A percentile compares a stretch with the other conserved stretches of the same genome.
Evolutionary conservation across 225 moss, liverwort and hornwort genomes (phyloP).

Genomic region (Marchantia polymorpha): DNA sequence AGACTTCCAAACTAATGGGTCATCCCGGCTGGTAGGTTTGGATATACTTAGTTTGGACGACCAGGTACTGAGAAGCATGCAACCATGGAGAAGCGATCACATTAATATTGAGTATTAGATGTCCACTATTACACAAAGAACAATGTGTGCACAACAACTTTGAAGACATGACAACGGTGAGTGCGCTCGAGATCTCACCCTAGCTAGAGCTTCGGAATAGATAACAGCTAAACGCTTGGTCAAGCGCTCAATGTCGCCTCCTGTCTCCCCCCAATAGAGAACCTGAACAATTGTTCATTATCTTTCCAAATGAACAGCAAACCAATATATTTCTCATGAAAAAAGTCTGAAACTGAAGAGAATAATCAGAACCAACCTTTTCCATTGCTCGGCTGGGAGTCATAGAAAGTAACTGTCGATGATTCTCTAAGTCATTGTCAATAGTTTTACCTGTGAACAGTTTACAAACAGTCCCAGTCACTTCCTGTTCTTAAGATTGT

Average conservation of each 20-base stretch:
- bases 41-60: too few relatives aligned
- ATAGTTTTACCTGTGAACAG: slow-evolving; percentile 30
- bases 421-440: slow-evolving; percentile 48
- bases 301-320: slow-evolving; percentile 36
- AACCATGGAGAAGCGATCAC: too few relatives aligned
- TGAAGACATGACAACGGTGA: neutral
- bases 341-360: neutral
- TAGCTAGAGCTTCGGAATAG: slow-evolving; percentile 74
- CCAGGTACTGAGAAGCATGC: too few relatives aligned
- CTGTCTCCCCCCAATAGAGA: slow-evolving; percentile 51
- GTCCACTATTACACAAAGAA: neutral
- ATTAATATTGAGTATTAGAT: too few relatives aligned
- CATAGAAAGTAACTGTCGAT: slow-evolving; percentile 60
- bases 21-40: too few relatives aligned
- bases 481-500: neutral
- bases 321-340: slow-evolving; percentile 41
- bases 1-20: neutral
- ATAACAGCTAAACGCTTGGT: slow-evolving; percentile 71
- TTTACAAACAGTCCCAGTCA: neutral
- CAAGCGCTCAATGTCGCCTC: slow-evolving; percentile 53
- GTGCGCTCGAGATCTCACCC: slow-evolving; percentile 28
- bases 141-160: neutral
- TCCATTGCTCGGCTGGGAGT: slow-evolving; percentile 59
- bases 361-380: slow-evolving; percentile 31
- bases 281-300: slow-evolving; percentile 49